Conservation (phyloP, 768 basidiomycete genomes). For the Exsudoporus frostii region DNA sequence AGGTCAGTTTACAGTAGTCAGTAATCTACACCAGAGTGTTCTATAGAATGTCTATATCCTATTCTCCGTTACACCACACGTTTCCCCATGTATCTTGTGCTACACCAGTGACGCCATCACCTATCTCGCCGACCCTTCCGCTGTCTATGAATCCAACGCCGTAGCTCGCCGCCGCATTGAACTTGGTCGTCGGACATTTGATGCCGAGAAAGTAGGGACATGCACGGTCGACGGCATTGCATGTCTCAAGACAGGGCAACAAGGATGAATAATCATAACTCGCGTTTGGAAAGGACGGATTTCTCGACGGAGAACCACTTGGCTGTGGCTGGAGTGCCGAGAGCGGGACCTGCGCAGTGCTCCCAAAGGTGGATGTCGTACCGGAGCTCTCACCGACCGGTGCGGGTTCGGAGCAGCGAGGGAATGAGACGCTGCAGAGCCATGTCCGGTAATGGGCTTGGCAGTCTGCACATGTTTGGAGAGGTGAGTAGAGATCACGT, state of each 20-base stretch:
- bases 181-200: constrained; percentile 56
- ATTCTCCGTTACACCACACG: constrained; percentile 64
- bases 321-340: constrained; percentile 50
- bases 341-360: constrained; percentile 34
- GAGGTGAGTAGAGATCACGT: constrained; percentile 73
- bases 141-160: constrained; percentile 74
- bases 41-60: background rate
- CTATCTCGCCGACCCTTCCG: constrained; percentile 40
- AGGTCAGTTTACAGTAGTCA: background rate
- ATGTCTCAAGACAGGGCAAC: constrained; percentile 78
- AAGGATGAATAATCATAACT: constrained; percentile 52
- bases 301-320: constrained; percentile 41
- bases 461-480: constrained; percentile 76
- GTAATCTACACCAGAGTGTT: background rate
- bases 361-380: constrained; percentile 10
- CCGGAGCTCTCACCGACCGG: constrained; percentile 21
- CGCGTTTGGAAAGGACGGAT: constrained; percentile 46
- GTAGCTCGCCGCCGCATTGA: constrained; percentile 68
- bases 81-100: constrained; percentile 71
- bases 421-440: constrained; percentile 72
- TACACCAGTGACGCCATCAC: constrained; percentile 48
- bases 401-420: constrained; percentile 64
- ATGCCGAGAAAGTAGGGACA: constrained; percentile 75
- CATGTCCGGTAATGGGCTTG: constrained; percentile 69
- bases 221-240: constrained; percentile 66